A percentile compares a stretch with the other conserved stretches of the same genome.
phyloP scores from a whole-genome alignment of 228 moss, liverwort and hornwort species.

The Sphagnum fallax region DNA sequence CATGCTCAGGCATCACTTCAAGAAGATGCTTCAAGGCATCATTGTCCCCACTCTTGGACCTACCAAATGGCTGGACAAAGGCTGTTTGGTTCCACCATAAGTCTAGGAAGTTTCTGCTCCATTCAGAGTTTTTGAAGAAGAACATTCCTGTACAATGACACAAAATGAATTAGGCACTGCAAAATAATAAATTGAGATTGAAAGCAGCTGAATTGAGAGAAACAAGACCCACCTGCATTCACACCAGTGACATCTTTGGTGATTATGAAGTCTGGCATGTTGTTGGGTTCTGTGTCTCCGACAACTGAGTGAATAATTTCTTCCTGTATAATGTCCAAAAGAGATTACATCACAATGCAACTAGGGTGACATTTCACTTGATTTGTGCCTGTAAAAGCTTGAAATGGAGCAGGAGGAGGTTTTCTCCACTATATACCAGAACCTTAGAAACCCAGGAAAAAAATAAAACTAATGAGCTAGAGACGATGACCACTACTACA shows the following conservation, averaged over 20 bases:
- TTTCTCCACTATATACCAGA: too few species aligned
- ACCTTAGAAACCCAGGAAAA: too few species aligned
- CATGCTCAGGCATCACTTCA: conserved; percentile 61
- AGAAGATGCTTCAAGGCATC: conserved; percentile 78
- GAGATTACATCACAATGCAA: too few species aligned
- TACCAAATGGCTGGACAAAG: conserved; percentile 90
- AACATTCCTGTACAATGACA: conserved; percentile 68
- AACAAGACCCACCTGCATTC: conserved; percentile 63
- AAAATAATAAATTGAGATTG: too few species aligned
- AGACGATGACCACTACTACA: too few species aligned
- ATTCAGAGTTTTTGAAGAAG: conserved; percentile 86
- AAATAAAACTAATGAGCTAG: too few species aligned
- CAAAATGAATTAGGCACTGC: too few species aligned
- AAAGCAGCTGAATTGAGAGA: too few species aligned
- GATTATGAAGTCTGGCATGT: conserved; percentile 91
- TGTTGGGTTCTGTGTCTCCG: conserved; percentile 55
- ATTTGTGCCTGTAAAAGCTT: too few species aligned
- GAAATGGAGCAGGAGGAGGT: too few species aligned
- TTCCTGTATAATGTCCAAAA: conserved; percentile 32
- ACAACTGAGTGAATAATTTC: conserved; percentile 68
- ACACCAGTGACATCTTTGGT: conserved; percentile 92
- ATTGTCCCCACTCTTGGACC: conserved; percentile 93
- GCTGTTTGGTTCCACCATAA: conserved; percentile 91
- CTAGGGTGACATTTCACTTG: too few species aligned
- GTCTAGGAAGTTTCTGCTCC: conserved; percentile 89